Conservation (phyloP, 768 basidiomycete species). For the Tylopilus vinaceipallidus region DNA sequence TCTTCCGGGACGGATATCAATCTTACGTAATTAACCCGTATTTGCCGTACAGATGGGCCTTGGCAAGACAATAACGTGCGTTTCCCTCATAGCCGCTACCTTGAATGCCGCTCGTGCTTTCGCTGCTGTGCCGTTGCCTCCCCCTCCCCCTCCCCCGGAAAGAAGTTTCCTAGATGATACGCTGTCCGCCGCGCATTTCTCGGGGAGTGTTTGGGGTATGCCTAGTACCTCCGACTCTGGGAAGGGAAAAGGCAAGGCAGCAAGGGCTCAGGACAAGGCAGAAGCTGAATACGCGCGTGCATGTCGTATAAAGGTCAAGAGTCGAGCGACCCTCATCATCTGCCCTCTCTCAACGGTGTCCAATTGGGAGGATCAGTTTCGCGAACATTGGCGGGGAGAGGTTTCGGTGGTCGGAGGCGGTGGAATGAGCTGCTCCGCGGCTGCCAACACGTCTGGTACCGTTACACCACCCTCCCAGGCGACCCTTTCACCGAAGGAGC, state of each 20-base stretch:
- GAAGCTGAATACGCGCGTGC: slow-evolving; percentile 69
- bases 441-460: slow-evolving; percentile 34
- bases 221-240: slow-evolving; percentile 45
- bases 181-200: slow-evolving; percentile 58
- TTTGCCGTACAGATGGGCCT: slow-evolving; percentile 78
- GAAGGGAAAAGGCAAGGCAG: slow-evolving; percentile 67
- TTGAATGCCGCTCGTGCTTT: slow-evolving; percentile 67
- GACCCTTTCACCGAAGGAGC: slow-evolving; percentile 29
- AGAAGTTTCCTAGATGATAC: slow-evolving; percentile 28
- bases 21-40: slow-evolving; percentile 15
- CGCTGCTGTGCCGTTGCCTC: slow-evolving; percentile 52
- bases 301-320: slow-evolving; percentile 76
- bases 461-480: slow-evolving; percentile 39
- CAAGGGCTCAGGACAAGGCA: slow-evolving; percentile 64
- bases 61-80: slow-evolving; percentile 95
- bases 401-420: slow-evolving; percentile 84
- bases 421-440: slow-evolving; percentile 33
- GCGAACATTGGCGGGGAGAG: slow-evolving; percentile 93
- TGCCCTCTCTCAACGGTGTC: slow-evolving; percentile 96
- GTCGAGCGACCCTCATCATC: slow-evolving; percentile 91
- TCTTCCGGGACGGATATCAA: slow-evolving; percentile 4
- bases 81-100: slow-evolving; percentile 90
- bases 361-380: slow-evolving; percentile 99
- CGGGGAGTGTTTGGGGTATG: slow-evolving; percentile 84
- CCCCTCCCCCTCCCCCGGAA: slow-evolving; percentile 42